phyloP scores from a whole-genome alignment of 2,329 filamentous ascomycete species.

The Monilinia fructicola region DNA sequence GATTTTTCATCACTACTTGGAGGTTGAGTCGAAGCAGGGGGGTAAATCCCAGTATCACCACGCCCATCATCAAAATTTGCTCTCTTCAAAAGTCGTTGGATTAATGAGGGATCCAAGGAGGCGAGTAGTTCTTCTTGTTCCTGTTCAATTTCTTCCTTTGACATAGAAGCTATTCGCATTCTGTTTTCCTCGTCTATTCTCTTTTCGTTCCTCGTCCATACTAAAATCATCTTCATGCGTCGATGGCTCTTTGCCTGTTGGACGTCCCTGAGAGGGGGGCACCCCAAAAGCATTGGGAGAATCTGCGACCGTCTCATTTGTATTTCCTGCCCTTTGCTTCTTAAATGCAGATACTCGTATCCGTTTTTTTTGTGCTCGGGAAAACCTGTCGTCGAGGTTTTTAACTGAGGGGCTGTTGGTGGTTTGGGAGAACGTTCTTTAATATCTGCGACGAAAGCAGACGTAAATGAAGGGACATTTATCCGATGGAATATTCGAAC shows the following conservation, averaged over 20 bases:
- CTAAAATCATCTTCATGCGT: slow-evolving; percentile 31
- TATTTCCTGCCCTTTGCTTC: slow-evolving; percentile 52
- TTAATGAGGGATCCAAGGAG: slow-evolving; percentile 70
- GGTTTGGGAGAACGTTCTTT: slow-evolving; percentile 71
- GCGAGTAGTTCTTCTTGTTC: slow-evolving; percentile 78
- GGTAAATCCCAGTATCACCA: slow-evolving; percentile 38
- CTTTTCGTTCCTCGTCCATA: slow-evolving; percentile 59
- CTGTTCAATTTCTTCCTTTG: slow-evolving; percentile 73
- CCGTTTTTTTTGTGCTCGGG: slow-evolving; percentile 86
- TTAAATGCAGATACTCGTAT: slow-evolving; percentile 75
- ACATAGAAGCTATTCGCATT: slow-evolving; percentile 73
- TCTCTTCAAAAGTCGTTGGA: slow-evolving; percentile 67
- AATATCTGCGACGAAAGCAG: slow-evolving; percentile 66
- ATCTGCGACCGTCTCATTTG: slow-evolving; percentile 23
- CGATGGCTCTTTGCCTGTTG: slow-evolving; percentile 30
- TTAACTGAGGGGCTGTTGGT: slow-evolving; percentile 61
- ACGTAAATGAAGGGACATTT: slow-evolving; percentile 37
- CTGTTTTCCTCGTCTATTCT: slow-evolving; percentile 83
- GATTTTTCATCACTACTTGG: slow-evolving; percentile 8
- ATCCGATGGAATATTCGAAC: slow-evolving; percentile 32
- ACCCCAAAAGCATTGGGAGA: slow-evolving; percentile 30
- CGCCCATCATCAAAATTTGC: slow-evolving; percentile 41
- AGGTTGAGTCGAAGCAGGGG: slow-evolving; percentile 13
- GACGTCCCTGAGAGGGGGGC: slow-evolving; percentile 26
- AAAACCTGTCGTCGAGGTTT: slow-evolving; percentile 67